A percentile compares a stretch with the other conserved stretches of the same genome.
Evolutionary conservation across 1,139 yeast species (phyloP).

Genomic region (Scheffersomyces quercinus): DNA sequence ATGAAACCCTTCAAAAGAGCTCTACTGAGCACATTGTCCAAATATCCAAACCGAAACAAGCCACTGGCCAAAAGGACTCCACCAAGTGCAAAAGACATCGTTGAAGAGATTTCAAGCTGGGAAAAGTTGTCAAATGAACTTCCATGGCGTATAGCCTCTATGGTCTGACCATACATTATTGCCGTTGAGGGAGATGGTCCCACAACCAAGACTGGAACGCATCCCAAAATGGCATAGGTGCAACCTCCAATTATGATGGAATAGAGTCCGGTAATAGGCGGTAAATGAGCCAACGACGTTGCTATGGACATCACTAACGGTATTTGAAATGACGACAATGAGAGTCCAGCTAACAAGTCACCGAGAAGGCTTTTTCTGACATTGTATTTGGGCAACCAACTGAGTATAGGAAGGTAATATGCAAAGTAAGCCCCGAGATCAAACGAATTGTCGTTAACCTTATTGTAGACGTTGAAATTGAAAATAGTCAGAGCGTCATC

Average conservation of each 20-base stretch:
- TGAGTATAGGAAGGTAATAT: constrained; percentile 33
- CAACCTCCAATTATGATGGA: constrained; percentile 29
- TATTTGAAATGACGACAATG: constrained; percentile 35
- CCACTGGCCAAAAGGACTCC: constrained; percentile 31
- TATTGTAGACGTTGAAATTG: constrained; percentile 6
- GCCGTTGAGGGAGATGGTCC: constrained; percentile 39
- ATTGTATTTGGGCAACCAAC: constrained; percentile 32
- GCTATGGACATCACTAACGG: constrained; percentile 39
- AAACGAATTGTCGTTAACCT: constrained; percentile 8
- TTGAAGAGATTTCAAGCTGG: constrained; percentile 25
- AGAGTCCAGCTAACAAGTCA: constrained; percentile 34
- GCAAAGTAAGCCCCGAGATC: constrained; percentile 28
- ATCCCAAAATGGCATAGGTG: constrained; percentile 31
- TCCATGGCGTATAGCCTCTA: constrained; percentile 22
- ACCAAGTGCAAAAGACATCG: constrained; percentile 25
- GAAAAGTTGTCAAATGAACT: constrained; percentile 14
- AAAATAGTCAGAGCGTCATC: constrained; percentile 10
- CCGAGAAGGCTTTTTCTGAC: constrained; percentile 19
- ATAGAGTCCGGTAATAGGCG: constrained; percentile 33
- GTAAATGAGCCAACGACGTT: constrained; percentile 32
- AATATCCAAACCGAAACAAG: constrained; percentile 29
- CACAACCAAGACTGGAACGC: constrained; percentile 35
- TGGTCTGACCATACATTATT: constrained; percentile 30
- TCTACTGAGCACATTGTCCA: constrained; percentile 32
- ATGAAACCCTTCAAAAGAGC: constrained; percentile 35